A percentile compares a stretch with the other conserved stretches of the same genome.
Evolutionary conservation across 2,329 filamentous ascomycete species (phyloP).

Genomic region (Penicillium sp.): DNA sequence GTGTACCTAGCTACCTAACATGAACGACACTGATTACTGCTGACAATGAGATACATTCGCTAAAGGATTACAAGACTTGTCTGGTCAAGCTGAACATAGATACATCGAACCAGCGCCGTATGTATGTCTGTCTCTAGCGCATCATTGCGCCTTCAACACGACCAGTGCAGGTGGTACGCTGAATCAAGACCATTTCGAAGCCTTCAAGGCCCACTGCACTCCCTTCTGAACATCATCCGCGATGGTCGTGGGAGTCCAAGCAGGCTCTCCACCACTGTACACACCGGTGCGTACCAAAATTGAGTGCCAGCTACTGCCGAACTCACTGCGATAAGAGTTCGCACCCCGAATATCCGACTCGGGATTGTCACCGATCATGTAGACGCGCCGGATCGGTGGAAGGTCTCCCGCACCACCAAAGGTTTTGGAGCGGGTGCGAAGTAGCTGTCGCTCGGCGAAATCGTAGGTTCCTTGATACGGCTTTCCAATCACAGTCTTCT

Average conservation of each 20-base stretch:
- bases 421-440: slow-evolving; percentile 52
- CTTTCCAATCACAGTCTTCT: slow-evolving; percentile 72
- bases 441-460: slow-evolving; percentile 72
- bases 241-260: slow-evolving; percentile 58
- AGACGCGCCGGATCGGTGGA: slow-evolving; percentile 64
- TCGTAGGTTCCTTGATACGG: slow-evolving; percentile 71
- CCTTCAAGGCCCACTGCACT: slow-evolving; percentile 68
- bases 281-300: slow-evolving; percentile 78
- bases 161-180: neutral
- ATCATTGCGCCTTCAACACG: neutral
- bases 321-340: slow-evolving; percentile 64
- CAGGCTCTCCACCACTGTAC: slow-evolving; percentile 56
- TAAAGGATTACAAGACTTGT: neutral
- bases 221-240: slow-evolving; percentile 71
- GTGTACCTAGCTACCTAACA: neutral
- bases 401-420: slow-evolving; percentile 35
- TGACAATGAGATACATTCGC: neutral
- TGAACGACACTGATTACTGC: neutral
- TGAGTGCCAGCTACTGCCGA: slow-evolving; percentile 69
- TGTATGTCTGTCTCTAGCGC: neutral
- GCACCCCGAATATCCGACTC: slow-evolving; percentile 87
- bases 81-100: neutral
- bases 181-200: slow-evolving; percentile 37
- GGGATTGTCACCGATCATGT: slow-evolving; percentile 91
- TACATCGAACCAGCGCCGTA: neutral